Base-by-base conservation (phyloP, 805 yeast genomes). In the Suhomyces kilbournensis region DNA sequence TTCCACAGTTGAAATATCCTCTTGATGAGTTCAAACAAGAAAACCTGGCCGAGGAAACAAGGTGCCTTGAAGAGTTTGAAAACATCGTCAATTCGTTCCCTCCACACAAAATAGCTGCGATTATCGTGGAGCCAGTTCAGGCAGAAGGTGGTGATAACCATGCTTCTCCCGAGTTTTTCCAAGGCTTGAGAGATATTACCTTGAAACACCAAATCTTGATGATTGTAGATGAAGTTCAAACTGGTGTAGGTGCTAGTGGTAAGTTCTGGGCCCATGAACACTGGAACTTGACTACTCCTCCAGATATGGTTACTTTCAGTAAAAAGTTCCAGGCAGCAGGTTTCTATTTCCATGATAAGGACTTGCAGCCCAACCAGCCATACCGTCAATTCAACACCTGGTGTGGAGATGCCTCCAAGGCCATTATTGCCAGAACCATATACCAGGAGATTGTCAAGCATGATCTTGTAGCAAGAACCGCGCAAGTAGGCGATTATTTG, bases 61-160 rank as follows among this genome's bases (percentile, higher is more conserved):
- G 75, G 22, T 79, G 84, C 55, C 69, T 81, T 56, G 70, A 62
- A 6, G 76, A 63, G 39, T 69, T 81, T 46, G 83, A 80, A 57
- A 55, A 60, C 3, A 65, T 74, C 34, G 62, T 78, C 57, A 58
- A 64, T 44, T 45, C 57, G 42, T 61, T 67, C 44, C 72, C 74
- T 56, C 77, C 78, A 28, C 66, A 68, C 46, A 68, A 72, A 45
- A 71, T 81, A 52, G 85, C 85, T 10, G 85, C 83, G 48, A 67
- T 76, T 30, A 77, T 81, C 38, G 72, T 79, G 30, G 85, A 81
- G 65, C 85, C 85, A 8, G 84, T 85, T 56, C 90, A 85, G 69
- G 79, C 88, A 7, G 90, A 85, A 72, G 90, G 89, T 64, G 90
- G 90, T 64, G 90, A 85, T 66, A 85, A 85, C 72, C 90, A 85